Evolutionary conservation across 371 early-diverging fungal species (phyloP), one percentile per base, ranked within the genome.

Genomic region (Funneliformis caledonium): DNA sequence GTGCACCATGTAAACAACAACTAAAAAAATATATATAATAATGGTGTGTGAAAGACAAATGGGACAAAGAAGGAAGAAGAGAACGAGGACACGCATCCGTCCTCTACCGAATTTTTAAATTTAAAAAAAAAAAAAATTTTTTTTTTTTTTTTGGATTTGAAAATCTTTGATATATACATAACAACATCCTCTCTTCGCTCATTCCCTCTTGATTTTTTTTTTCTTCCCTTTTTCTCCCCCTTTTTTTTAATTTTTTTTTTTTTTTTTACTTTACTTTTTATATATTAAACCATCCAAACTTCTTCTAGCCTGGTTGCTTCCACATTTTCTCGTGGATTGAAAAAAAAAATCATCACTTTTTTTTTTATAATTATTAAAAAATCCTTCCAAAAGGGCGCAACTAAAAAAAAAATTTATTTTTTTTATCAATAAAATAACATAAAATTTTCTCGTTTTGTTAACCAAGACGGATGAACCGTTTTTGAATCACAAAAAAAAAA

Each of bases 1-100:
- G 37, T 37, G 14, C 50, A 50, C 37, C 33, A 68, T 19, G 43
- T 42, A 68, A 68, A 68, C 37, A 68, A 42, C 14, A 45, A 11
- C 14, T 50, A 12, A 50, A 68, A 43, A 43, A 69, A 68, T 42
- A 43, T 68, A 68, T 69, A 69, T 43, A 69, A 43, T 69, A 69
- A 69, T 69, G 43, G n/a, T 37, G n/a, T 43, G 33, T n/a, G n/a
- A 69, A 69, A 43, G 69, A 69, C 45, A 69, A 43, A n/a, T 37
- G 69, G 37, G 37, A 69, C 45, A 69, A 69, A 69, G 69, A 69
- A 69, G 69, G 69, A 45, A 69, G 69, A 16, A 69, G 16, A 43
- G 45, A 69, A 69, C 69, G 69, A 69, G 69, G 69, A 43, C 11
- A 31, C 33, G 43, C 19, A 43, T 69, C 45, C 69, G 45, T 69